These are phyloP conservation scores for Brassica napus DNA, from an alignment of 345 rosid species.

Conservation along the genomic window DNA sequence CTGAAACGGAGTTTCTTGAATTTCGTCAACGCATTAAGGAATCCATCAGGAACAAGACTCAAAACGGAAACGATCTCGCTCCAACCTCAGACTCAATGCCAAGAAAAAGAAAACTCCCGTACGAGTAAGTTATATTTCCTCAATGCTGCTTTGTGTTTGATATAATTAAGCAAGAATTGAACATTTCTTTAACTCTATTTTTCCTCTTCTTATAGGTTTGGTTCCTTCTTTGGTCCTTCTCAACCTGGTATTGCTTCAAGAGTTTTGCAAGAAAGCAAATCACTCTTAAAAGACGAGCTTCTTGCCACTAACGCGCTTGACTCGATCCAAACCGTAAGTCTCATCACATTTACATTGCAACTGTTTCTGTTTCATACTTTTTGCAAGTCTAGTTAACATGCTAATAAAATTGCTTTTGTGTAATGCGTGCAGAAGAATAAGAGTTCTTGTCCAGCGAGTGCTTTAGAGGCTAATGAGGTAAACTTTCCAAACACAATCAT, in stretches of 20 bases:
- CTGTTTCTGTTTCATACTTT: not conserved
- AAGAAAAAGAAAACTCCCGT: conserved; percentile 39
- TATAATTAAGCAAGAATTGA: not conserved
- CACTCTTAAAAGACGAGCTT: conserved; percentile 61
- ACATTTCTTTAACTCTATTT: not conserved
- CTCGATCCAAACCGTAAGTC: conserved; percentile 49
- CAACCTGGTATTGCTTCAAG: conserved; percentile 72
- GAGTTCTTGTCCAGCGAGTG: conserved; percentile 40
- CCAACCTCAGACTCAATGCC: conserved; percentile 25
- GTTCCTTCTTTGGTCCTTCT: conserved; percentile 92
- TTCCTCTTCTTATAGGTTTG: conserved; percentile 24
- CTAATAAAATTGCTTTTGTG: conserved; percentile 11
- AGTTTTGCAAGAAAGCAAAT: conserved; percentile 84
- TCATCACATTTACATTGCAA: not conserved
- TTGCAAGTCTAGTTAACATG: not conserved
- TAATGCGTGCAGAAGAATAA: conserved; percentile 50
- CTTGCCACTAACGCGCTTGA: conserved; percentile 38
- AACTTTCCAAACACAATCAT: not conserved
- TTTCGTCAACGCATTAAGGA: conserved; percentile 65
- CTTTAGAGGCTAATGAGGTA: conserved; percentile 48
- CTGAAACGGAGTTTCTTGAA: conserved; percentile 48
- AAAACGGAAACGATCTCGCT: conserved; percentile 41
- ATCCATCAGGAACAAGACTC: conserved; percentile 49
- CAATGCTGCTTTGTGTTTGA: not conserved
- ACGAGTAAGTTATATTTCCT: conserved; percentile 50